phyloP scores from a whole-genome alignment of 2,329 filamentous ascomycete genomes.

The Balansia obtecta region DNA sequence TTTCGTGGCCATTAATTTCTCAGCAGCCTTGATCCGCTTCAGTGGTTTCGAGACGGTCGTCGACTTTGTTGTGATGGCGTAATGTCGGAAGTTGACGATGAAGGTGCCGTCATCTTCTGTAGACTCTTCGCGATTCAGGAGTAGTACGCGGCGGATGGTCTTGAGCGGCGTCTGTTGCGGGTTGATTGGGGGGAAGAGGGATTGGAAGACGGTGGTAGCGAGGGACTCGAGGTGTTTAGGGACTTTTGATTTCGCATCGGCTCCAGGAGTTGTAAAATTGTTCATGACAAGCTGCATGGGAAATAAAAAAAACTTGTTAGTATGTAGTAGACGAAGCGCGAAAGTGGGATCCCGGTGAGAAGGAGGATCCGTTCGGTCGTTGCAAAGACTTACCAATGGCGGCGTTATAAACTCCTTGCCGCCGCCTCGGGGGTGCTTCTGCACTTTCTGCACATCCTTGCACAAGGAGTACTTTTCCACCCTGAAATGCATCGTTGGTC shows the following conservation, averaged over 20 bases:
- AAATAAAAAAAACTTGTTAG: not conserved
- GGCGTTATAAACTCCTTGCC: conserved; percentile 79
- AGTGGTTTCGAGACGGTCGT: conserved; percentile 77
- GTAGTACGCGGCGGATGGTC: conserved; percentile 82
- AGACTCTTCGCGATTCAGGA: conserved; percentile 69
- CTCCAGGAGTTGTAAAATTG: conserved; percentile 64
- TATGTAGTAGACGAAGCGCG: not conserved
- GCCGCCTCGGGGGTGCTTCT: conserved; percentile 70
- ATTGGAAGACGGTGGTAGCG: conserved; percentile 89
- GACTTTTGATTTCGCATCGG: conserved; percentile 54
- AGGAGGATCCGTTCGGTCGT: too few relatives aligned
- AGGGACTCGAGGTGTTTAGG: conserved; percentile 90
- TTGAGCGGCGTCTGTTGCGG: conserved; percentile 80
- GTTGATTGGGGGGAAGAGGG: conserved; percentile 89
- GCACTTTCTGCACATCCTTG: conserved; percentile 75
- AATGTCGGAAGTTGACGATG: conserved; percentile 80
- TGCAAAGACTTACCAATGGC: conserved; percentile 49
- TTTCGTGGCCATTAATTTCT: conserved; percentile 55
- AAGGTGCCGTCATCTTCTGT: conserved; percentile 55
- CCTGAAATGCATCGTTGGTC: conserved; percentile 86
- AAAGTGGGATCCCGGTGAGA: not conserved
- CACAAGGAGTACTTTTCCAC: conserved; percentile 90
- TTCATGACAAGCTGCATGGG: conserved; percentile 77
- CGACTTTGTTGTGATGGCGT: conserved; percentile 83
- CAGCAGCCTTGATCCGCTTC: conserved; percentile 71